These are phyloP conservation scores for Apiospora marii DNA, from an alignment of 2,329 filamentous ascomycete species.

Conservation along the genomic window DNA sequence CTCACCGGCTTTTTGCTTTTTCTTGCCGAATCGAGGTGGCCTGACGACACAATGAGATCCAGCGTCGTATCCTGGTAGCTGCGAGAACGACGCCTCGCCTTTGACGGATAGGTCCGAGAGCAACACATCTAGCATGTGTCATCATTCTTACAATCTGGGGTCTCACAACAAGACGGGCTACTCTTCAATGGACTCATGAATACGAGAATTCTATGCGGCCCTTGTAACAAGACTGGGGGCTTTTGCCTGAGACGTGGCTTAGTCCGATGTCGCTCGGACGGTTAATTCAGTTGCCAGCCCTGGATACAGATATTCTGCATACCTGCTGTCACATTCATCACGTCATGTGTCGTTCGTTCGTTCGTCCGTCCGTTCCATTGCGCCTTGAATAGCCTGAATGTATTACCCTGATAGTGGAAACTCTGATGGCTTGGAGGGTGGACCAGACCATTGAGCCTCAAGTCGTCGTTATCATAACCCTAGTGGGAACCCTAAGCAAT, in stretches of 20 bases:
- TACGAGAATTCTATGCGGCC: too few species aligned
- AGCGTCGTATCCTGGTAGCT: not conserved
- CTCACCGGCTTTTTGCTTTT: slow-evolving; percentile 15
- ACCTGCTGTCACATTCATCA: not conserved
- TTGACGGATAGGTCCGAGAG: not conserved
- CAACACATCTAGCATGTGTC: not conserved
- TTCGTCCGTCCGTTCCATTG: too few species aligned
- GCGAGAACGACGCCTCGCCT: not conserved
- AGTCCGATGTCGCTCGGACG: not conserved
- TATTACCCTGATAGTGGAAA: not conserved
- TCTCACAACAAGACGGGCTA: too few species aligned
- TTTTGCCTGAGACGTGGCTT: not conserved
- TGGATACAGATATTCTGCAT: not conserved
- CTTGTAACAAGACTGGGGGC: too few species aligned
- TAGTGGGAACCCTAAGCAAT: not conserved
- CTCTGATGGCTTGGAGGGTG: not conserved
- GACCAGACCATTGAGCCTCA: not conserved
- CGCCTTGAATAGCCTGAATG: not conserved
- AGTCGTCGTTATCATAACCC: not conserved
- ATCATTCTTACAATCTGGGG: not conserved
- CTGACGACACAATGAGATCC: not conserved
- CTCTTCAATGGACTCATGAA: too few species aligned
- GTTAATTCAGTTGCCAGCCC: not conserved
- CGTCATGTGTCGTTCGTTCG: not conserved
- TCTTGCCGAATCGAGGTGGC: not conserved